Evolutionary conservation across 148 eudicot species (phyloP), one percentile per base, ranked within the genome.

Genomic region (Rhododendron kiyosumense): DNA sequence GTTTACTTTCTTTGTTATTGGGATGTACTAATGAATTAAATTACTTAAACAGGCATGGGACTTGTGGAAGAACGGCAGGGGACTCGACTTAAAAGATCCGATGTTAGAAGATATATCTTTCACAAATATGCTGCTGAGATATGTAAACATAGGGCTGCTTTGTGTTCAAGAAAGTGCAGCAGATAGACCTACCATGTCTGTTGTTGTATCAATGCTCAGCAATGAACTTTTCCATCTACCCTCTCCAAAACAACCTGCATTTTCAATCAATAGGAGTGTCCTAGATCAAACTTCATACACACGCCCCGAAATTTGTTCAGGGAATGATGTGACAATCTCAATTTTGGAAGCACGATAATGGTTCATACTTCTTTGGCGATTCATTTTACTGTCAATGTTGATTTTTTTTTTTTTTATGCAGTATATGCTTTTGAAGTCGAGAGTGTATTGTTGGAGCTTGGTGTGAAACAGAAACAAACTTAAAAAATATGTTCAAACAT

Each of bases 81-180:
- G 73, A n/a, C 13, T n/a, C 32, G 73, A 65, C 1, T 2, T 65
- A 8, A 65, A 65, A n/a, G 73, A 65, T 65, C 73, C 73, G 4
- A 2, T n/a, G 2, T 59, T 59, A 59, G 65, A 59, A 59, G 65
- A 59, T 61, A 28, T 51, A 22, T 26, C 78, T 45, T 65, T 57
- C 3, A 51, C 20, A 43, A n/a, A 3, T 83, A 67, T 28, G 28
- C 10, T 83, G 43, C 15, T 83, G 78, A 83, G 78, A 26, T 83
- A 17, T 43, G 7, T 83, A 11, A 83, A 83, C 10, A 67, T 83
- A 3, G 78, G 78, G 32, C 61, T 83, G 71, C 57, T 83, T 13
- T 83, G 78, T 15, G 85, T 83, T 43, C 85, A 83, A 83, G 59
- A 46, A 83, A 67, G 49, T 38, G 77, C 43, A 43, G 24, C 38